phyloP scores from a whole-genome alignment of 1,139 yeast species.

The Lodderomyces theae region DNA sequence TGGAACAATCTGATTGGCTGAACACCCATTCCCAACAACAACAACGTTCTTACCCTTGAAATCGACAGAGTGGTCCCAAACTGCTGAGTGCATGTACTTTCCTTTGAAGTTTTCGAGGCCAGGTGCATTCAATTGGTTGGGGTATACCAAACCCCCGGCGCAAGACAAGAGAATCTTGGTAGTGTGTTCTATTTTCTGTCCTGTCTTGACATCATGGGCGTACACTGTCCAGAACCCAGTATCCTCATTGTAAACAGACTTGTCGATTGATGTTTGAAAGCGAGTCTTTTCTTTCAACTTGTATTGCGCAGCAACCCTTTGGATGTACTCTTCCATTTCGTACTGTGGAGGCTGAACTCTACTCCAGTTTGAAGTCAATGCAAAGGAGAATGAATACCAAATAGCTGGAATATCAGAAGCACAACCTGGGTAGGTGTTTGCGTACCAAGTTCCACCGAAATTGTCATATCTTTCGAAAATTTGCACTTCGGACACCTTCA shows the following conservation, averaged over 20 bases:
- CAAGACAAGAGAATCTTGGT: slow-evolving; percentile 33
- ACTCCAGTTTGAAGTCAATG: slow-evolving; percentile 44
- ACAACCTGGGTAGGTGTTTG: slow-evolving; percentile 54
- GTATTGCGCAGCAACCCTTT: slow-evolving; percentile 36
- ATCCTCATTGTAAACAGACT: slow-evolving; percentile 30
- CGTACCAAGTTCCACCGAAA: slow-evolving; percentile 58
- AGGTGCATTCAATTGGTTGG: slow-evolving; percentile 26
- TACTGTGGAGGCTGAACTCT: slow-evolving; percentile 46
- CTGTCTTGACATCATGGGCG: slow-evolving; percentile 34
- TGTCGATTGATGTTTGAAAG: slow-evolving; percentile 29
- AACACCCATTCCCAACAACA: slow-evolving; percentile 45
- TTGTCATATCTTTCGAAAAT: slow-evolving; percentile 45
- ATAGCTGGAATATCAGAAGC: slow-evolving; percentile 52
- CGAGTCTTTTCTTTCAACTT: slow-evolving; percentile 28
- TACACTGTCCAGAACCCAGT: slow-evolving; percentile 36
- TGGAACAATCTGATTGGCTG: slow-evolving; percentile 44
- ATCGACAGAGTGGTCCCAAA: slow-evolving; percentile 43
- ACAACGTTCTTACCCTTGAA: slow-evolving; percentile 34
- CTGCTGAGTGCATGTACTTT: slow-evolving; percentile 45
- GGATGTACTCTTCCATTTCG: slow-evolving; percentile 48
- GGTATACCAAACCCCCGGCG: slow-evolving; percentile 40
- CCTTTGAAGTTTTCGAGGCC: slow-evolving; percentile 47
- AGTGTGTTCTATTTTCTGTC: slow-evolving; percentile 26
- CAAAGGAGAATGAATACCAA: slow-evolving; percentile 45
- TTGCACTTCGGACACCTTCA: slow-evolving; percentile 33